Base-by-base conservation (phyloP, 768 basidiomycete genomes). In the Suillus occidentalis region DNA sequence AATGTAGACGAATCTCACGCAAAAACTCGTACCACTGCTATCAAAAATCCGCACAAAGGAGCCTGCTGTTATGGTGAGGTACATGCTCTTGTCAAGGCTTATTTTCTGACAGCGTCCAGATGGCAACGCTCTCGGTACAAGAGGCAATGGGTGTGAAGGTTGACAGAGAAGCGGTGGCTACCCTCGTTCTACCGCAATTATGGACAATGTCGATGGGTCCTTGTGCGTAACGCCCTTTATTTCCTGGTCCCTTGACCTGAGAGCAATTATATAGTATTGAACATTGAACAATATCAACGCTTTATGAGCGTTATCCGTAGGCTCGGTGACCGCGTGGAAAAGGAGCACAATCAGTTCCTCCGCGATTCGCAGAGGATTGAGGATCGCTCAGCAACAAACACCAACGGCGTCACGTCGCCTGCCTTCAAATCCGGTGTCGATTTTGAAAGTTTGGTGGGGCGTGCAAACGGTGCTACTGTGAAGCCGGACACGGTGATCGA, bases 181-280 rank as follows among this genome's bases (percentile, higher is more conserved):
- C 90, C 0, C 81, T 94, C 50, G 92, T 97, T 37, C 80, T 97
- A 14, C 94, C 94, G 10, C 94, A 97, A 81, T 78, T 96, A 34
- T 99, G 97, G 97, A 82, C 90, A 4, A 98, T 99, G 95, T 95
- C 92, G 4, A 97, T 99, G 81, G 96, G 95, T 31, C 96, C 96
- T 62, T 74, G 94, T 94, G 72, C 71, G 91, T 84, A 16, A 34
- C 8, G 8, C 37, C 13, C 28, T 16, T 49, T 36, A 25, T 42
- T 12, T 50, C 63, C 34, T 53, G 25, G 64, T 42, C 5, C 1
- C 45, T 56, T 58, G 62, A 49, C 66, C 64, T 67, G 56, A 65
- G 60, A 36, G 6, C 20, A 50, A 62, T 28, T 50, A 36, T 67
- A 37, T 67, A 92, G 91, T 94, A 42, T 72, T 94, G n/a, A 94